Evolutionary conservation across 768 basidiomycete genomes (phyloP).

Genomic region (Lactarius deliciosus): DNA sequence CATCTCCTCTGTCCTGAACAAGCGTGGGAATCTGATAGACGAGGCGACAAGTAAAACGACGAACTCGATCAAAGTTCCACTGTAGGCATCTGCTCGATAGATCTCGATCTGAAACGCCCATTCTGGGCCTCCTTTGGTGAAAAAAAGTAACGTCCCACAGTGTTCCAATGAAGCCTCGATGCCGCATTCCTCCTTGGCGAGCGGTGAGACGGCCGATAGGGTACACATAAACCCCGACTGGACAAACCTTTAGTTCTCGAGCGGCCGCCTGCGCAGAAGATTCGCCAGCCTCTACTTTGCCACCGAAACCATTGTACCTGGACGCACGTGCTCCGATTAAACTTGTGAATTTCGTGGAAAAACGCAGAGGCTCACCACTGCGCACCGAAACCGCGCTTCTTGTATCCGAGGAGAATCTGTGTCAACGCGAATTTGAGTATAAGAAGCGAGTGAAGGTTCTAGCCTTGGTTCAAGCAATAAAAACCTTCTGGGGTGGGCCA

Average conservation of each 20-base stretch:
- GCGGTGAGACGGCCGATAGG: neutral
- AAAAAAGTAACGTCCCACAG: slow-evolving; percentile 66
- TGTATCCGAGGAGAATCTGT: slow-evolving; percentile 75
- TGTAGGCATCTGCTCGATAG: slow-evolving; percentile 61
- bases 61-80: slow-evolving; percentile 66
- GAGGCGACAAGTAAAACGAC: slow-evolving; percentile 31
- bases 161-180: slow-evolving; percentile 63
- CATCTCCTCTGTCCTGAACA: slow-evolving; percentile 81
- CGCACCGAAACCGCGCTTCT: slow-evolving; percentile 75
- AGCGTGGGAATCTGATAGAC: neutral
- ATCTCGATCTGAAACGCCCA: slow-evolving; percentile 72
- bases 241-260: slow-evolving; percentile 65
- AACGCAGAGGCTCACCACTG: slow-evolving; percentile 44
- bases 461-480: slow-evolving; percentile 10
- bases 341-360: neutral
- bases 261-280: slow-evolving; percentile 64
- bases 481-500: slow-evolving; percentile 28
- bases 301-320: slow-evolving; percentile 89
- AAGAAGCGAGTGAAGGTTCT: slow-evolving; percentile 6
- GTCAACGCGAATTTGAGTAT: neutral
- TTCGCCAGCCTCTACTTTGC: slow-evolving; percentile 80
- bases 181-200: slow-evolving; percentile 75
- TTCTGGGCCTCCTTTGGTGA: slow-evolving; percentile 47
- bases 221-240: neutral
- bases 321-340: slow-evolving; percentile 2